A percentile compares a stretch with the other conserved stretches of the same genome.
Conservation (phyloP, 352 stramenopile genomes). For the Phytophthora rubi region DNA sequence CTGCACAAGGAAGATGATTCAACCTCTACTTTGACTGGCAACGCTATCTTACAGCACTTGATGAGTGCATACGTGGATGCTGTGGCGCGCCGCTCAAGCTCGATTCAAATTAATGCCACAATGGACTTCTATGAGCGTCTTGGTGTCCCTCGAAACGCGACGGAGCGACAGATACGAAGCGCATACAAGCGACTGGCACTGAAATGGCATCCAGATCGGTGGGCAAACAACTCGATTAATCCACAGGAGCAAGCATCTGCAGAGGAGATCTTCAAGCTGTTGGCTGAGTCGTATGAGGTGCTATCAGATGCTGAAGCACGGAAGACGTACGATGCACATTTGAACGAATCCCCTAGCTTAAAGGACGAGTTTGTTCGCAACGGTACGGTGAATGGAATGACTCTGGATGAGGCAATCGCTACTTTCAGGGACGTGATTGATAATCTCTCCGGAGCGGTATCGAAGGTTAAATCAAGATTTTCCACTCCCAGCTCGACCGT, state of each 20-base stretch:
- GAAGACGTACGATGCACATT: constrained; percentile 67
- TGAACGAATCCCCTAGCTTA: constrained; percentile 54
- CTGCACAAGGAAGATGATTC: constrained; percentile 60
- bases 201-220: constrained; percentile 90
- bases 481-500: constrained; percentile 75
- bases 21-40: constrained; percentile 63
- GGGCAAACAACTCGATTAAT: constrained; percentile 51
- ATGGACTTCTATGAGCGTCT: constrained; percentile 90
- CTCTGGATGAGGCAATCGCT: constrained; percentile 81
- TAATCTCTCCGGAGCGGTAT: constrained; percentile 58
- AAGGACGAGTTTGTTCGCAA: constrained; percentile 81
- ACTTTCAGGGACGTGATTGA: constrained; percentile 85
- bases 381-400: constrained; percentile 85
- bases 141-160: constrained; percentile 71
- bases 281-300: constrained; percentile 87
- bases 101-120: constrained; percentile 79
- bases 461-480: constrained; percentile 68
- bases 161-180: constrained; percentile 64
- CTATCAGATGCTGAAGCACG: constrained; percentile 69
- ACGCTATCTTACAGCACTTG: constrained; percentile 82
- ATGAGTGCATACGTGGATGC: constrained; percentile 85
- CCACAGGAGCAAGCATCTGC: constrained; percentile 69
- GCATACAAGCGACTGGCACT: constrained; percentile 80
- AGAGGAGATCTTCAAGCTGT: constrained; percentile 83
- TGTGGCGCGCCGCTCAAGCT: constrained; percentile 73